Evolutionary conservation across 805 yeast species (phyloP), one percentile per base, ranked within the genome.

Genomic region (Cyberlindnera veronae): DNA sequence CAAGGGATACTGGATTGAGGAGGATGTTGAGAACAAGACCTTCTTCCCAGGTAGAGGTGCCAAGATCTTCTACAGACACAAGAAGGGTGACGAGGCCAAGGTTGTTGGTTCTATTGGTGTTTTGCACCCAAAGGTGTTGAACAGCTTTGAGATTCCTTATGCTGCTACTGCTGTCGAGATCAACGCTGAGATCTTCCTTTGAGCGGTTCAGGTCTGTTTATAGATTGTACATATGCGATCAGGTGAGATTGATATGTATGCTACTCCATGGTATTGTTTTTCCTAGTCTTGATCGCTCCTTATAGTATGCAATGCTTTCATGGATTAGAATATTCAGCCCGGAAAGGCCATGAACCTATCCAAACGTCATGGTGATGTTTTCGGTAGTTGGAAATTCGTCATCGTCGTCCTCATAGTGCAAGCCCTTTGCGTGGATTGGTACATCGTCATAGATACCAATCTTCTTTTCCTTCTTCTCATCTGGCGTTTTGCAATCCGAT

Each of bases 1-100:
- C 46, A 85, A 93, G 69, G 96, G 96, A 39, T 85, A 79, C 67
- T 85, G 93, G 93, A 83, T 84, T 43, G 85, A 80, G 63, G 81
- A 83, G 61, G 86, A 81, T 57, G 66, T 64, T 38, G 69, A 72
- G 20, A 74, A 80, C 60, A 73, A 79, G 36, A 84, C 90, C 45
- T 91, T 74, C 68, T 93, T 93, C 84, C 95, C 96, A 29, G 99
- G 98, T 30, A 84, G 99, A 71, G 97, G 96, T 47, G 99, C 99
- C 38, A 81, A 77, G 58, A 74, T 93, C 48, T 77, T 74, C 67
- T 85, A 80, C 68, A 79, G 95, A 71, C 67, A 72, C 42, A 73
- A 67, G 44, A 77, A 76, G 42, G 83, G 78, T 44, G 82, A 66
- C 24, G 69, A 73, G 29, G 76, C 73, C 13, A 63, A 72, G 53